Base-by-base conservation (phyloP, 345 rosid genomes). In the Iberis pinnata region DNA sequence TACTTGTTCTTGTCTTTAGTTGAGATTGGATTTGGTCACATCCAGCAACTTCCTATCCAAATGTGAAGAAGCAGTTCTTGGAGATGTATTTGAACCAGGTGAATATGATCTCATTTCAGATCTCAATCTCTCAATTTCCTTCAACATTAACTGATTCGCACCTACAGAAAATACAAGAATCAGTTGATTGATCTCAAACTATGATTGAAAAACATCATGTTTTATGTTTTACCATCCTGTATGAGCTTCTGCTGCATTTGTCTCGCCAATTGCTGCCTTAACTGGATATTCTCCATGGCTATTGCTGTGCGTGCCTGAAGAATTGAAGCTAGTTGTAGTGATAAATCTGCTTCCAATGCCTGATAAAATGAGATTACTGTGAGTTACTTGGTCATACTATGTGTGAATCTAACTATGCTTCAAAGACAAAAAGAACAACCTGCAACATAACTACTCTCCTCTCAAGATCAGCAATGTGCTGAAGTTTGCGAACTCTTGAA, bases 401-500 rank as follows among this genome's bases (percentile, higher is more conserved):
- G 13, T 53, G 13, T 53, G 54, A 53, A 45, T 54, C 61, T 54
- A 53, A 45, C 53, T 18, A 45, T 18, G 53, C 11, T 44, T 38
- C 44, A 43, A 53, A 53, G 53, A 39, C 15, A 46, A 53, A 40
- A 54, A n/a, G n/a, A n/a, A n/a, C n/a, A n/a, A 86, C 95, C 95
- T 80, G 82, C 36, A 75, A 72, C 74, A 59, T 64, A 18, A 71
- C 50, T n/a, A 86, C 82, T 7, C 70, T 80, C 74, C 78, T 83
- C 65, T 86, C 92, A 50, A 86, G 80, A 65, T 83, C 86, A 55
- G 86, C 84, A 65, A 86, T 86, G 66, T 86, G 79, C 61, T 83
- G 86, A 58, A 83, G 88, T 58, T 80, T 80, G 12, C 95, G 88
- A 63, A 80, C 90, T 74, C 95, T 77, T 1, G 95, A 83, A 12